Conservation (phyloP, 2,329 filamentous ascomycete genomes). For the Talaromyces atroroseus region DNA sequence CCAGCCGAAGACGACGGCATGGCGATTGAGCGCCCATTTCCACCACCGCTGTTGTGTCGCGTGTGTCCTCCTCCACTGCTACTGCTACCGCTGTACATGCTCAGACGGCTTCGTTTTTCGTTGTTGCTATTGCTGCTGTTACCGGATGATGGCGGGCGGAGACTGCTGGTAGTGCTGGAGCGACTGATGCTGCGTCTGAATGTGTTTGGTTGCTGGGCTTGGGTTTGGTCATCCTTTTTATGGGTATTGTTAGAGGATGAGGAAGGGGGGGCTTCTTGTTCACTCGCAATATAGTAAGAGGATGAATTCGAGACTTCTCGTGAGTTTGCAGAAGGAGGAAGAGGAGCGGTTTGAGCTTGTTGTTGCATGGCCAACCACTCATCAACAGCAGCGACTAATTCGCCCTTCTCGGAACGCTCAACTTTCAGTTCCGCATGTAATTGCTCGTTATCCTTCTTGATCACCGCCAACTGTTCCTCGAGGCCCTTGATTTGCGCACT, state of each 20-base stretch:
- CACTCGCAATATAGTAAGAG: slow-evolving; percentile 7
- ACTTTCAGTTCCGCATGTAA: slow-evolving; percentile 55
- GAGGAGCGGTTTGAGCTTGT: slow-evolving; percentile 11
- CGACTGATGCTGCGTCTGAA: slow-evolving; percentile 16
- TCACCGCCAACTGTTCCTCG: slow-evolving; percentile 63
- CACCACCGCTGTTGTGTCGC: slow-evolving; percentile 33
- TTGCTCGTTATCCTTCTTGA: slow-evolving; percentile 63
- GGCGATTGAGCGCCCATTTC: slow-evolving; percentile 27
- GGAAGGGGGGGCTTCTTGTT: slow-evolving; percentile 4
- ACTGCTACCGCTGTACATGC: slow-evolving; percentile 17
- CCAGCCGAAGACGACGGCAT: slow-evolving; percentile 23
- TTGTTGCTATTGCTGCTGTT: slow-evolving; percentile 22
- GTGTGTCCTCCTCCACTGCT: slow-evolving; percentile 23
- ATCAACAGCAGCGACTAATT: slow-evolving; percentile 44
- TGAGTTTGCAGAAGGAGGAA: slow-evolving; percentile 7
- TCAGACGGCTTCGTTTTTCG: slow-evolving; percentile 22
- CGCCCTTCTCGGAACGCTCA: slow-evolving; percentile 47
- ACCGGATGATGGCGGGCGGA: slow-evolving; percentile 26
- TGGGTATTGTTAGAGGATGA: not conserved
- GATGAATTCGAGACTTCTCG: slow-evolving; percentile 13
- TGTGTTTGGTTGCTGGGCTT: slow-evolving; percentile 1
- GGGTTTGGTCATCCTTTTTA: not conserved
- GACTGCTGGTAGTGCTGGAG: slow-evolving; percentile 22
- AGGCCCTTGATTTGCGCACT: slow-evolving; percentile 71
- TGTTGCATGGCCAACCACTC: slow-evolving; percentile 41